Conservation (phyloP, 768 basidiomycete species). For the Suillus weaverae region DNA sequence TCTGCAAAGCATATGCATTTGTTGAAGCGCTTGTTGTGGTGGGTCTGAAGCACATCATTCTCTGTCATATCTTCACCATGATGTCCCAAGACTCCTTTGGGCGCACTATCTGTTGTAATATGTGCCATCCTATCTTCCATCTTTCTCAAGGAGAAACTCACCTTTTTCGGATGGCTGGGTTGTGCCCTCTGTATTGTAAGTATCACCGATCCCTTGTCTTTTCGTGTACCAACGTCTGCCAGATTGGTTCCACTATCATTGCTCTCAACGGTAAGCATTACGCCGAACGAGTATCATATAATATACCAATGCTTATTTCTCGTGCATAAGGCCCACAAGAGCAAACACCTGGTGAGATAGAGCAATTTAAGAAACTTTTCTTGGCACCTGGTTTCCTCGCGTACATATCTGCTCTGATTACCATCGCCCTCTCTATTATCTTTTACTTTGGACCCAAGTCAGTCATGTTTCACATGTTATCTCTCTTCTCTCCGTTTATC, state of each 20-base stretch:
- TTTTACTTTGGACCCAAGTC: constrained; percentile 82
- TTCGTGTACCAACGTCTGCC: constrained; percentile 5
- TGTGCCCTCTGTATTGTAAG: constrained; percentile 88
- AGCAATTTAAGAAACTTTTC: constrained; percentile 76
- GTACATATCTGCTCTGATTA: constrained; percentile 64
- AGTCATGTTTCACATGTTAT: constrained; percentile 19
- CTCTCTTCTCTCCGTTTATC: constrained; percentile 7
- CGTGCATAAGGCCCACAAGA: constrained; percentile 61
- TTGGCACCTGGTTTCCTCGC: constrained; percentile 80
- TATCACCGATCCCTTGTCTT: constrained; percentile 9
- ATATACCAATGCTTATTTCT: constrained; percentile 1
- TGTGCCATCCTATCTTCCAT: constrained; percentile 91
- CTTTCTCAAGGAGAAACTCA: constrained; percentile 90
- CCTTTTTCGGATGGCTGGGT: constrained; percentile 97
- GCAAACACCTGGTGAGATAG: constrained; percentile 65
- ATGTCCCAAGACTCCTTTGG: constrained; percentile 76
- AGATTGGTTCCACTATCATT: constrained; percentile 87
- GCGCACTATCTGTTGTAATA: constrained; percentile 94
- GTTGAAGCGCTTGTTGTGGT: constrained; percentile 92
- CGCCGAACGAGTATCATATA: background rate
- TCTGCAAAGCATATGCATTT: constrained; percentile 72
- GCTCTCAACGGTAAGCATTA: constrained; percentile 74
- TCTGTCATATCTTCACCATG: background rate
- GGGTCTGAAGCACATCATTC: constrained; percentile 30
- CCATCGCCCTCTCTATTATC: constrained; percentile 65